Evolutionary conservation across 192 early-diverging fungal species (phyloP).

Genomic region (Podila verticillata): DNA sequence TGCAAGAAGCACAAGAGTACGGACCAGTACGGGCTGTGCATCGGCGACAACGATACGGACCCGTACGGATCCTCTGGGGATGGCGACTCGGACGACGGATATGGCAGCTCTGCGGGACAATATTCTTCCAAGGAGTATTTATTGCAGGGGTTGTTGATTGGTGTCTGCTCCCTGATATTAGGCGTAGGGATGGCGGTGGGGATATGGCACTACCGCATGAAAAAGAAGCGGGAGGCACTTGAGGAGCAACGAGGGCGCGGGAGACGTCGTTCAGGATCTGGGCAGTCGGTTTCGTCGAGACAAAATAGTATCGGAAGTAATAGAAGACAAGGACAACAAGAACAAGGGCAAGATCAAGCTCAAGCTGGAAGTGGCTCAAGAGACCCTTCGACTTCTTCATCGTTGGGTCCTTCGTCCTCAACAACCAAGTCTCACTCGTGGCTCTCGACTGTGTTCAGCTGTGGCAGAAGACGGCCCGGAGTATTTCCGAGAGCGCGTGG

Average conservation of each 20-base stretch:
- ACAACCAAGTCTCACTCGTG: not conserved
- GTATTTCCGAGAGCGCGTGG: not conserved
- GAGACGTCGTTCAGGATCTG: no score
- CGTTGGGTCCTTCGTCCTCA: not conserved
- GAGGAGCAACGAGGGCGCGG: no score
- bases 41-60: not conserved
- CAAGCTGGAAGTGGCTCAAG: not conserved
- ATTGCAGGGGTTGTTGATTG: slow-evolving; percentile 33
- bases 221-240: not conserved
- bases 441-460: not conserved
- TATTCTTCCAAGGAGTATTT: slow-evolving; percentile 23
- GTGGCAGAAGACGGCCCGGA: not conserved
- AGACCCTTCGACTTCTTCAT: not conserved
- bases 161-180: slow-evolving; percentile 6
- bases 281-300: no score
- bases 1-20: not conserved
- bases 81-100: not conserved
- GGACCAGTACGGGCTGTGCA: slow-evolving; percentile 19
- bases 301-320: not conserved
- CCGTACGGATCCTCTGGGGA: not conserved
- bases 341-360: no score
- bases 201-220: slow-evolving; percentile 31
- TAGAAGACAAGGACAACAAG: no score
- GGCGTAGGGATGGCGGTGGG: slow-evolving; percentile 34
- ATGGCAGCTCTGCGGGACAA: not conserved